A percentile compares a stretch with the other conserved stretches of the same genome.
phyloP scores from a whole-genome alignment of 306 rosid species.

The Astragalus glycyphyllos region DNA sequence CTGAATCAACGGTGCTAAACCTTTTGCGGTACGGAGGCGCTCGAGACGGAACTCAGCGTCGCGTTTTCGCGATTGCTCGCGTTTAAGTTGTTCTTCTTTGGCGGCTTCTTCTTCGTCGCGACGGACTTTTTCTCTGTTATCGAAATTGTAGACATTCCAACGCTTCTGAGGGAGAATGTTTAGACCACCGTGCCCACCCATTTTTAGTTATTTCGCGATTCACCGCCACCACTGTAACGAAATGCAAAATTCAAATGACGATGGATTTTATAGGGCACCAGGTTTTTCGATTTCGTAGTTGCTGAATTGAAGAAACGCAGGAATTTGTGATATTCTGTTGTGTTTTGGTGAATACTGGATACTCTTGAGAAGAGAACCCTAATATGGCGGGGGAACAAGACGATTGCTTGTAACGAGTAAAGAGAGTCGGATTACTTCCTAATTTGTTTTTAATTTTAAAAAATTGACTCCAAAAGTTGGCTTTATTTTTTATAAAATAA shows the following conservation, averaged over 20 bases:
- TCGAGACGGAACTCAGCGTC: conserved; percentile 82
- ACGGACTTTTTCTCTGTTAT: conserved; percentile 86
- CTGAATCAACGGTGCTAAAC: conserved; percentile 61
- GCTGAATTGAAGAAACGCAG: not conserved
- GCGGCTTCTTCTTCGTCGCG: conserved; percentile 92
- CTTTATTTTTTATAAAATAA: too few relatives aligned
- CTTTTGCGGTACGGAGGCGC: conserved; percentile 68
- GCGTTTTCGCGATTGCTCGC: conserved; percentile 70
- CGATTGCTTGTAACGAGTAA: not conserved
- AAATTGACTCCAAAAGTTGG: too few relatives aligned
- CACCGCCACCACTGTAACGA: not conserved
- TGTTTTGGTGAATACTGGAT: not conserved
- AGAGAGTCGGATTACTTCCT: too few relatives aligned
- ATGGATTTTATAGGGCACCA: not conserved
- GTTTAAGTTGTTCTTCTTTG: conserved; percentile 86
- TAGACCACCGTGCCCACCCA: conserved; percentile 97
- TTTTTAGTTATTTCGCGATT: conserved; percentile 33
- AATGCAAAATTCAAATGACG: not conserved
- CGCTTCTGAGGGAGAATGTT: conserved; percentile 96
- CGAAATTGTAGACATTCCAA: conserved; percentile 93
- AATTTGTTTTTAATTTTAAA: too few relatives aligned
- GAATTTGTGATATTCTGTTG: not conserved
- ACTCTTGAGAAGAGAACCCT: conserved; percentile 32
- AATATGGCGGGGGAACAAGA: not conserved
- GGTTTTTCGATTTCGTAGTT: not conserved